phyloP scores from a whole-genome alignment of 2,329 filamentous ascomycete genomes.

The Neofusicoccum cordaticola region DNA sequence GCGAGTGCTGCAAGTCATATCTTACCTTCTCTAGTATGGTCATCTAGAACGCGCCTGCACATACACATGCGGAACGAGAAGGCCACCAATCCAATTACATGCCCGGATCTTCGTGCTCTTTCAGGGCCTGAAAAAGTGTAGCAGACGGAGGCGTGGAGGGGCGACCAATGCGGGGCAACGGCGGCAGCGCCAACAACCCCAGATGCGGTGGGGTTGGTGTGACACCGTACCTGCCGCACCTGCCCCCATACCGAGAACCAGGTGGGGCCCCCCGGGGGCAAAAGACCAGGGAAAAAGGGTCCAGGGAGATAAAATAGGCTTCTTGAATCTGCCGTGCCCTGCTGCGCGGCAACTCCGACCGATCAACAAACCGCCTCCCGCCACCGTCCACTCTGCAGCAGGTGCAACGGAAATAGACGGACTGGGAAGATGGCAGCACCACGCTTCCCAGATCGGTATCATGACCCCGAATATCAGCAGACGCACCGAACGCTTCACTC shows the following conservation, averaged over 20 bases:
- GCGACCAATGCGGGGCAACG: not conserved
- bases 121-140: too few relatives aligned
- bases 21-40: too few relatives aligned
- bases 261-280: not conserved
- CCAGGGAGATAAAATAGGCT: not conserved
- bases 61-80: too few relatives aligned
- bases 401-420: too few relatives aligned
- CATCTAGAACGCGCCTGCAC: too few relatives aligned
- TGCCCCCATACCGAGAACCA: not conserved
- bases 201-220: not conserved
- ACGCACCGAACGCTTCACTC: slow-evolving; percentile 44
- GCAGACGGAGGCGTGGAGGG: not conserved
- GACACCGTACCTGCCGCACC: not conserved
- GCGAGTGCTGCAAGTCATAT: too few relatives aligned
- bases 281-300: not conserved
- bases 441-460: slow-evolving; percentile 27
- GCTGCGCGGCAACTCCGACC: too few relatives aligned
- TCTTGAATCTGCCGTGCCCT: not conserved
- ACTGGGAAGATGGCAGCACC: not conserved
- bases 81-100: too few relatives aligned
- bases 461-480: slow-evolving; percentile 41
- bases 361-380: not conserved
- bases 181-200: not conserved
- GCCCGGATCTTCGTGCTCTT: too few relatives aligned
- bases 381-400: too few relatives aligned